Base-by-base conservation (phyloP, 306 rosid species). In the Medicago lupulina region DNA sequence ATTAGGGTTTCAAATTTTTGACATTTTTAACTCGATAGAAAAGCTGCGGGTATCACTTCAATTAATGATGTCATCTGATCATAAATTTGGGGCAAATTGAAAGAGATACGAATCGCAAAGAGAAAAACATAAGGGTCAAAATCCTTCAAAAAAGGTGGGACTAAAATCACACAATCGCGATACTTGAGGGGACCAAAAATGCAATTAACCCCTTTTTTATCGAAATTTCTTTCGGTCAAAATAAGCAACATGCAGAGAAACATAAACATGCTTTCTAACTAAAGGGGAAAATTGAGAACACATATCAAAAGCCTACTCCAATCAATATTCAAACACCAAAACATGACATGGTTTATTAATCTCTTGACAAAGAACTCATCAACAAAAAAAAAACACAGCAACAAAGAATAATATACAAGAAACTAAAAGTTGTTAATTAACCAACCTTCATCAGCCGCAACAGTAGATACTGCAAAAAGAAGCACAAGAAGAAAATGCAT, bases 361-460 rank as follows among this genome's bases (percentile, higher is more conserved):
- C 74, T 25, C 17, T 18, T 41, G 8, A 66, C 44, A 73, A 47
- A 62, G 39, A 61, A 44, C 67, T 8, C 38, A 18, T 61, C 36
- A 54, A 7, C 38, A 44, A 17, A 64, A 54, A 47, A 38, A 69
- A 58, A 21, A 21, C n/a, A 71, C 0, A 71, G 4, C 7, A 67
- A 74, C 15, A 61, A 25, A 62, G 28, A 36, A 60, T 3, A 70
- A 49, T 23, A 10, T 23, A 51, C 3, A 1, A 6, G 19, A 16
- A 39, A 34, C 41, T 43, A 41, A 78, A 23, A 53, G 6, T 15
- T 9, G 43, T 75, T 1, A 25, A 44, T 75, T 1, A 25, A 44
- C 84, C 75, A 40, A 88, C 97, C 97, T 85, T 89, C 88, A 74
- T 86, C 90, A 82, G 96, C 91, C 14, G 83, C 39, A 74, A 83